phyloP scores from a whole-genome alignment of 441 rosid species.

The Gossypium gossypioides region DNA sequence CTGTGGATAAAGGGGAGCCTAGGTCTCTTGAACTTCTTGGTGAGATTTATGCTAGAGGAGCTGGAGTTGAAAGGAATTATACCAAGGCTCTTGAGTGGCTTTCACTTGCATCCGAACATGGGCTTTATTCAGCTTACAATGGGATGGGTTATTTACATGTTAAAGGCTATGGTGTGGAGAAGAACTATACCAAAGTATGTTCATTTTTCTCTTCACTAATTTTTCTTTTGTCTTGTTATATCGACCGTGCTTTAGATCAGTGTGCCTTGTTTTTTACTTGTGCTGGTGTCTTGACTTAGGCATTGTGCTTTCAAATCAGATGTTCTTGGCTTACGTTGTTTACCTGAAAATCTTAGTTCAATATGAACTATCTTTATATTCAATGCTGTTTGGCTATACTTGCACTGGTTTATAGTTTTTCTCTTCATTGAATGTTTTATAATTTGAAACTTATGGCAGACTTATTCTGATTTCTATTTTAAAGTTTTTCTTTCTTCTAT shows the following conservation, averaged over 20 bases:
- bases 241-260: background rate
- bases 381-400: background rate
- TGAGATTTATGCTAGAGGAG: conserved; percentile 92
- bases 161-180: conserved; percentile 88
- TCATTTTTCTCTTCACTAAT: background rate
- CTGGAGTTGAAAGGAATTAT: conserved; percentile 92
- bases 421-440: background rate
- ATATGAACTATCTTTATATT: background rate
- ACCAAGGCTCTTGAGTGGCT: conserved; percentile 88
- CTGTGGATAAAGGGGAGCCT: conserved; percentile 85
- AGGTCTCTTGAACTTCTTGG: conserved; percentile 94
- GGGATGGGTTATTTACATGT: conserved; percentile 92
- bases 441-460: background rate
- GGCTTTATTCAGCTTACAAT: conserved; percentile 77
- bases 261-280: background rate
- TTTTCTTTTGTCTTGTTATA: background rate
- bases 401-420: background rate
- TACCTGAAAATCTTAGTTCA: background rate
- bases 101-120: conserved; percentile 66
- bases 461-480: background rate
- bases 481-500: background rate
- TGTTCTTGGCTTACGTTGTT: background rate
- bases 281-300: background rate
- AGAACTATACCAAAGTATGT: conserved; percentile 77
- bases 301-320: background rate